phyloP scores from a whole-genome alignment of 495 filamentous ascomycete species.

The Tuber borchii region DNA sequence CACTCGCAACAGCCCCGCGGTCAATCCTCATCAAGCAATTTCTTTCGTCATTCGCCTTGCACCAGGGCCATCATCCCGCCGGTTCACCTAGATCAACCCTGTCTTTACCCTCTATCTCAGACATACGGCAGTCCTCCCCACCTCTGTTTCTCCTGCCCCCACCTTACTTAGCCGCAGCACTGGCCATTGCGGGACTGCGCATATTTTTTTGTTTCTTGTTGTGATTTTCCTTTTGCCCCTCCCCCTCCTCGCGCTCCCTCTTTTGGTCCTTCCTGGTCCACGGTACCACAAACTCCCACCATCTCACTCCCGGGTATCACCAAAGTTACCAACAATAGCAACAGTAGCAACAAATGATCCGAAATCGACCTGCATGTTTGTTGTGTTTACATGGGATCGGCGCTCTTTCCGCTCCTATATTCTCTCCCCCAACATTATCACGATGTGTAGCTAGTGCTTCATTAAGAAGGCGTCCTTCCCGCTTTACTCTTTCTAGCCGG shows the following conservation, averaged over 20 bases:
- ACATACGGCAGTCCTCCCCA: background rate
- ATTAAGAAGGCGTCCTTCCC: constrained; percentile 50
- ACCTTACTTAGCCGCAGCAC: background rate
- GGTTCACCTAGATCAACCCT: background rate
- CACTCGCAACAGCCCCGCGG: background rate
- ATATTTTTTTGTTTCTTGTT: background rate
- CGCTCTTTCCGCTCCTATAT: background rate
- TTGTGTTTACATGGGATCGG: constrained; percentile 22
- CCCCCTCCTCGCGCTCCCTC: constrained; percentile 1
- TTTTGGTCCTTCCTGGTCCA: background rate
- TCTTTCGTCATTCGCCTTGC: background rate
- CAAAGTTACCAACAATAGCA: constrained; percentile 8
- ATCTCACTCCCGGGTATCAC: background rate
- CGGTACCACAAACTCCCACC: background rate
- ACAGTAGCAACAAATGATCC: constrained; percentile 17
- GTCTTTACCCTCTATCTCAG: background rate
- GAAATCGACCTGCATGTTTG: constrained; percentile 19
- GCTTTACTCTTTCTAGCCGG: constrained; percentile 71
- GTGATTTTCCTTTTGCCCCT: background rate
- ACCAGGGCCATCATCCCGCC: background rate
- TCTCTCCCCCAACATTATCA: constrained; percentile 13
- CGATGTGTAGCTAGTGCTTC: constrained; percentile 25
- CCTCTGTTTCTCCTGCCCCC: background rate
- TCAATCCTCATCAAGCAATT: background rate
- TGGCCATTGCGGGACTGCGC: background rate